Base-by-base conservation (phyloP, 306 rosid species). In the Potentilla sterilis region DNA sequence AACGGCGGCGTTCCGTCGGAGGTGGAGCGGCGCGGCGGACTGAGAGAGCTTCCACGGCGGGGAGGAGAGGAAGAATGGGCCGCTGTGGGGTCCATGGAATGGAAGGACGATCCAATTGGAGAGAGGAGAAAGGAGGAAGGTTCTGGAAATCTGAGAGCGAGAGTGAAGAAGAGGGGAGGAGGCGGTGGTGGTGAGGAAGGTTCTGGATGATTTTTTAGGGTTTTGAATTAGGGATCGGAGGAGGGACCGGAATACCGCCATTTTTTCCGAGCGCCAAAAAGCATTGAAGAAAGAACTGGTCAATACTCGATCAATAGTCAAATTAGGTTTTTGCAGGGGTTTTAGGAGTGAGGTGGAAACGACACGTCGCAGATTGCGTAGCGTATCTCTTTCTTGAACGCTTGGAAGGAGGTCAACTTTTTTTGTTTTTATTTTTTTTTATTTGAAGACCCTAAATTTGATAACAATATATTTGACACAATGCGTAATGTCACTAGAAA, bases 11-110 rank as follows among this genome's bases (percentile, higher is more conserved):
- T 95, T 90, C 19, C 82, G 79, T 0, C 35, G 90, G 12, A 85
- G 73, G 78, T 88, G 79, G 41, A 94, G 89, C 57, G 96, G 97
- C 4, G 98, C 90, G 48, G 98, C 94, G 76, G 98, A 88, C 78
- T 94, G 96, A 16, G 92, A 92, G 58, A 94, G 95, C 82, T 92
- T 94, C 96, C 98, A 94, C 0, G 96, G 98, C 1, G 96, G 97
- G 9, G 57, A 84, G 62, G 85, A 81, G 34, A 94, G 89, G 82
- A 94, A 91, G 71, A 91, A 96, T 43, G 96, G 34, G 64, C 35
- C 15, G 35, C 3, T 10, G 49, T 57, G 64, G 16, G 64, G 98
- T 1, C 95, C 91, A 9, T 82, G 91, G 34, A 80, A 70, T 12
- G 86, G 85, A 1, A 85, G 86, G 1, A 69, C 19, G 42, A 85